Evolutionary conservation across 148 eudicot genomes (phyloP), one percentile per base, ranked within the genome.

Genomic region (Pharnaceum exiguum): DNA sequence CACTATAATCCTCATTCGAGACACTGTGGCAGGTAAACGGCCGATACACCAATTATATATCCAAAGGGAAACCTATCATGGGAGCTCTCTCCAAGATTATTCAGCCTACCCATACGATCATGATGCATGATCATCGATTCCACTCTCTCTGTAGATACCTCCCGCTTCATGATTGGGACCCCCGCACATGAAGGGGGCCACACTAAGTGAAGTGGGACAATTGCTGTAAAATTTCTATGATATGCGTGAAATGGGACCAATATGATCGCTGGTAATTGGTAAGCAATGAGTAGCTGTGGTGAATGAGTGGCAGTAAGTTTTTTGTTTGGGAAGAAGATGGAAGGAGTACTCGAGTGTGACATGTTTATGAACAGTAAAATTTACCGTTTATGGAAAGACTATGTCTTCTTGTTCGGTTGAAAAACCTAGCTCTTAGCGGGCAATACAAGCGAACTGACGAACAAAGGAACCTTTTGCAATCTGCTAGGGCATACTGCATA

Each of bases 141-240:
- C n/a, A n/a, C n/a, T n/a, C n/a, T n/a, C n/a, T n/a, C n/a, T n/a
- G n/a, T n/a, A n/a, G n/a, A n/a, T n/a, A 8, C 39, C 63, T 48
- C 49, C 36, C 19, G 11, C 55, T 57, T 66, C 64, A 66, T 40
- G 44, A 48, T 49, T 57, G 71, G 57, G 57, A 59, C 59, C 51
- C 51, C 15, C 30, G 21, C 60, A 59, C 66, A 68, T 67, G 53
- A 67, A 42, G 36, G 50, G 71, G 65, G 53, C 72, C 60, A 60
- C 47, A 27, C 55, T 60, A 51, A 28, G 47, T 27, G 38, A 31
- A 24, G 33, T 33, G 59, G 36, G 66, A 47, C 54, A 13, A 7
- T 32, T 68, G 47, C 42, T 61, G 54, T 68, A n/a, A n/a, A 55
- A 68, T 68, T 68, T 60, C 28, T 28, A 59, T 68, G 47, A 37